These are phyloP conservation scores for Fusarium sp. DNA, from an alignment of 2,329 filamentous ascomycete species.

Conservation along the genomic window DNA sequence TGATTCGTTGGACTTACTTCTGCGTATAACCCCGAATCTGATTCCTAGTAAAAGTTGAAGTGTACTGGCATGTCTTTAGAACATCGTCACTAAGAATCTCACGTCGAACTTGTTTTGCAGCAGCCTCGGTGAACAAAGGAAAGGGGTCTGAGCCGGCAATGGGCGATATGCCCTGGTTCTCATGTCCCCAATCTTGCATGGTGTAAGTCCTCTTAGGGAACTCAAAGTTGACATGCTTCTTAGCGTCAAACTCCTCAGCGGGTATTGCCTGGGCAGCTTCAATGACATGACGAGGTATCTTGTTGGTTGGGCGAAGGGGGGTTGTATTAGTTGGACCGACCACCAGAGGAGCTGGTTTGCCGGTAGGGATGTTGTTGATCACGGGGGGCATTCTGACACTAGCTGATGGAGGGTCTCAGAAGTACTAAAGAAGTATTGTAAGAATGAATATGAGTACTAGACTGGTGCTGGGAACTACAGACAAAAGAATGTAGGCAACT, in stretches of 20 bases:
- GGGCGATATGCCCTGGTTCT: slow-evolving; percentile 68
- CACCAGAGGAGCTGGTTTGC: neutral
- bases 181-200: slow-evolving; percentile 71
- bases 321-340: neutral
- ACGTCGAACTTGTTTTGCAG: neutral
- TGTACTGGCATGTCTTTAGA: neutral
- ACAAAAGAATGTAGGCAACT: neutral
- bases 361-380: neutral
- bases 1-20: neutral
- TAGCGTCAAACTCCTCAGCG: slow-evolving; percentile 51
- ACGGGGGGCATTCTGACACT: neutral
- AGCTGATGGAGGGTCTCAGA: no score
- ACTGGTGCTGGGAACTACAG: neutral
- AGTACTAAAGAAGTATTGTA: no score
- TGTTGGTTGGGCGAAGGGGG: neutral
- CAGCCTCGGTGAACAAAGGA: neutral
- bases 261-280: neutral
- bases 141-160: slow-evolving; percentile 59
- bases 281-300: neutral
- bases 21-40: neutral
- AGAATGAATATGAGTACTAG: no score
- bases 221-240: slow-evolving; percentile 65
- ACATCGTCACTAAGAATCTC: neutral
- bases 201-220: slow-evolving; percentile 62
- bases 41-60: neutral